phyloP scores from a whole-genome alignment of 768 basidiomycete genomes.

The Galerina marginata region DNA sequence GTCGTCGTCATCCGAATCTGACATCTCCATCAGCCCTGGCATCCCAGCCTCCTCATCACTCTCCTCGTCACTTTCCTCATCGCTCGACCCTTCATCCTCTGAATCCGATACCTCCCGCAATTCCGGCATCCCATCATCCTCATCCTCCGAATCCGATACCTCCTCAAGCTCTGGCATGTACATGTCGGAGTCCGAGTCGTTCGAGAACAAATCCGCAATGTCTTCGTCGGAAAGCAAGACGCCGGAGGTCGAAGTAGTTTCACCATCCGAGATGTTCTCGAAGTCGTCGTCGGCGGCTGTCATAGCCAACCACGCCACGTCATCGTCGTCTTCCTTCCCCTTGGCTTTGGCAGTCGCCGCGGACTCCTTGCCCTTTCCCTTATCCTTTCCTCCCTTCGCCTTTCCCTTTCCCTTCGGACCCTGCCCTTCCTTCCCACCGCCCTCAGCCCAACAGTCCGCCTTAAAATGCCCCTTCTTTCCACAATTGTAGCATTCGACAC shows the following conservation, averaged over 20 bases:
- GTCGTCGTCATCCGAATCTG: not conserved
- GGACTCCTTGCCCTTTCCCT: not conserved
- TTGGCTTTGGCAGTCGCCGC: slow-evolving; percentile 29
- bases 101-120: slow-evolving; percentile 7
- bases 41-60: not conserved
- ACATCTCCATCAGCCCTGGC: not conserved
- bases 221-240: not conserved
- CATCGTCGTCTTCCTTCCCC: slow-evolving; percentile 13
- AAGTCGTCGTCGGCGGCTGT: not conserved
- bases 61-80: slow-evolving; percentile 13
- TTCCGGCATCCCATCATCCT: not conserved
- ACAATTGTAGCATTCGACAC: slow-evolving; percentile 10
- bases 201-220: no score
- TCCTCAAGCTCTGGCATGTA: slow-evolving; percentile 8
- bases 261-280: not conserved
- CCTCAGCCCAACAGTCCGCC: slow-evolving; percentile 40
- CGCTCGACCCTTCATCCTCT: slow-evolving; percentile 3
- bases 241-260: not conserved
- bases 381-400: not conserved
- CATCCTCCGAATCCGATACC: not conserved
- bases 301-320: slow-evolving; percentile 10
- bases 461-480: slow-evolving; percentile 32
- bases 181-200: slow-evolving; percentile 6
- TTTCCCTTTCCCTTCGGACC: slow-evolving; percentile 22
- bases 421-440: slow-evolving; percentile 43